These are phyloP conservation scores for Coffea humblotiana DNA, from an alignment of 305 asterid species.

Conservation along the genomic window DNA sequence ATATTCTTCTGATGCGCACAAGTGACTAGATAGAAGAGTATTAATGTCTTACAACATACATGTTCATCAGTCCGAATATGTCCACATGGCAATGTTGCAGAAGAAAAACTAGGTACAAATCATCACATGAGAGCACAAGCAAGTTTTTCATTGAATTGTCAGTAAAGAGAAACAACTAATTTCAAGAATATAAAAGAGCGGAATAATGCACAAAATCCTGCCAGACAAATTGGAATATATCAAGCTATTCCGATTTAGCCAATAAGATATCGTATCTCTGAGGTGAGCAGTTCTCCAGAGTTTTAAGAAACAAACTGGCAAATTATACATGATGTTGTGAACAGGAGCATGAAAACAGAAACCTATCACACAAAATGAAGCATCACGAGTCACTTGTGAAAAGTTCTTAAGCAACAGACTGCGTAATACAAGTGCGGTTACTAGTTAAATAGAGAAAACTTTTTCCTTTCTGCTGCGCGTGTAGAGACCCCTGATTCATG, in stretches of 20 bases:
- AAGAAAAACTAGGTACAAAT: not conserved
- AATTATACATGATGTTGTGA: not conserved
- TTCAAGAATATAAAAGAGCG: not conserved
- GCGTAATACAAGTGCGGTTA: not conserved
- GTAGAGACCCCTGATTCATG: too few relatives aligned
- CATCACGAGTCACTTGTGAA: not conserved
- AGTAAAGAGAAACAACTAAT: not conserved
- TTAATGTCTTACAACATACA: not conserved
- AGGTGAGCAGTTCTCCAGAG: not conserved
- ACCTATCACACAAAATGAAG: not conserved
- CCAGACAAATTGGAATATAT: not conserved
- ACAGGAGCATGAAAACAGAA: not conserved
- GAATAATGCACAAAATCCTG: not conserved
- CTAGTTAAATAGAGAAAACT: not conserved
- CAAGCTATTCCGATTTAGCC: not conserved
- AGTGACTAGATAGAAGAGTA: not conserved
- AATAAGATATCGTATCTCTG: not conserved
- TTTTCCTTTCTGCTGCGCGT: not conserved
- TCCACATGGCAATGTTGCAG: not conserved
- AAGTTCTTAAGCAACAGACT: not conserved
- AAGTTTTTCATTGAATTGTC: not conserved
- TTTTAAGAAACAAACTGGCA: not conserved
- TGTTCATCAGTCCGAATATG: not conserved
- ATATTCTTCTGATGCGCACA: not conserved
- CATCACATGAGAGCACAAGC: not conserved